Evolutionary conservation across 2,329 filamentous ascomycete species (phyloP).

Genomic region (Zopfia rhizophila): DNA sequence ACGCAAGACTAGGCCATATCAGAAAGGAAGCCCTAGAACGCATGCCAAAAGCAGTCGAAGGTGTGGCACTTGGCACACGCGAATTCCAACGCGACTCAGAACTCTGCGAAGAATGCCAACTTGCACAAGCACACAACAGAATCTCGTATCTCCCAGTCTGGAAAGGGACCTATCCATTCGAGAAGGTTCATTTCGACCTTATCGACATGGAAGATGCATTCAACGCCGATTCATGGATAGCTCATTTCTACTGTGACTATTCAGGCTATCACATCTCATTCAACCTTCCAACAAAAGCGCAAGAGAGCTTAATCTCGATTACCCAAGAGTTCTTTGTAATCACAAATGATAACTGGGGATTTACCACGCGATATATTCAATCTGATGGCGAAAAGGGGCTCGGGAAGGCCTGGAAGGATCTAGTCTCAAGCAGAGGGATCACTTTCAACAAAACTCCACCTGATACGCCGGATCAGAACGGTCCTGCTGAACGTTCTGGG

Average conservation of each 20-base stretch:
- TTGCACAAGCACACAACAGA: too few species aligned
- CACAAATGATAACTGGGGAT: slow-evolving; percentile 11
- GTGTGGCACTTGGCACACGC: too few species aligned
- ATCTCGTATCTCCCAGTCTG: too few species aligned
- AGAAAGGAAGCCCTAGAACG: too few species aligned
- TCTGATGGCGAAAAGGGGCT: slow-evolving; percentile 9
- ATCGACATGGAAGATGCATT: slow-evolving; percentile 13
- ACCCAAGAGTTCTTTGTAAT: slow-evolving; percentile 7
- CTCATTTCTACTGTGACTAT: slow-evolving; percentile 11
- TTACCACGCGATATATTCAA: slow-evolving; percentile 6
- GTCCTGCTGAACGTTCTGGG: slow-evolving; percentile 18
- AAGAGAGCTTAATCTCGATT: too few species aligned
- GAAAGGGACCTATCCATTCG: too few species aligned
- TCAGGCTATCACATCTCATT: slow-evolving; percentile 4
- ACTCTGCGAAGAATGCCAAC: too few species aligned
- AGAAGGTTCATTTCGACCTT: slow-evolving; percentile 9
- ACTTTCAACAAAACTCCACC: slow-evolving; percentile 12
- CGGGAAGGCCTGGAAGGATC: too few species aligned
- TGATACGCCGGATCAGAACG: slow-evolving; percentile 17
- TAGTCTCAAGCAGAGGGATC: slow-evolving; percentile 6
- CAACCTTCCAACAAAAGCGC: too few species aligned
- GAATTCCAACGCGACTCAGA: too few species aligned
- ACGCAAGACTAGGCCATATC: too few species aligned
- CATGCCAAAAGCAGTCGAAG: too few species aligned
- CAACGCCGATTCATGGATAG: slow-evolving; percentile 2